Conservation (phyloP, 2,329 filamentous ascomycete genomes). For the Chaetomium strumarium region DNA sequence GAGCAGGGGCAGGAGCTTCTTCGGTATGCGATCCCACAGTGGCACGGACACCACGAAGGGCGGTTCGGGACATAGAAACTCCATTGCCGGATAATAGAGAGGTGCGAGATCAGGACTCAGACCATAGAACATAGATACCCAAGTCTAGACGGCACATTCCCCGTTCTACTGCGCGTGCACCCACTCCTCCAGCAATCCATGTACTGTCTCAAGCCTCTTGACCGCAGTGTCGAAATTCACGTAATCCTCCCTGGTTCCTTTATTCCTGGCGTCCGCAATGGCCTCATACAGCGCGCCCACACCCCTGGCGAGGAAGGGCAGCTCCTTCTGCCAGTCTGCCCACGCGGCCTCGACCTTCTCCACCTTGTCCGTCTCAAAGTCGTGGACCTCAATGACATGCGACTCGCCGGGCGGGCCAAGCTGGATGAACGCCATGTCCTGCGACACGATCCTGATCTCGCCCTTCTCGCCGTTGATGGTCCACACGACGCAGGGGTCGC, state of each 20-base stretch:
- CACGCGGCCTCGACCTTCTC: conserved; percentile 40
- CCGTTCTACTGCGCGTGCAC: not conserved
- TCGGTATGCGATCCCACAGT: conserved; percentile 4
- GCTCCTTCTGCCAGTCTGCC: conserved; percentile 40
- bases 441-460: conserved; percentile 39
- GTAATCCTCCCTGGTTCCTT: conserved; percentile 24
- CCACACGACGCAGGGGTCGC: conserved; percentile 42
- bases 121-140: not conserved
- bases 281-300: conserved; percentile 53
- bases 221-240: conserved; percentile 39
- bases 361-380: conserved; percentile 41
- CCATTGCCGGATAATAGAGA: not conserved
- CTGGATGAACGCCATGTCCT: conserved; percentile 23
- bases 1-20: conserved; percentile 3
- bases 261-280: conserved; percentile 33
- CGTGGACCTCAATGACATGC: conserved; percentile 40
- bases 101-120: not conserved
- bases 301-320: conserved; percentile 40
- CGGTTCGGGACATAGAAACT: not conserved
- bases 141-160: not conserved
- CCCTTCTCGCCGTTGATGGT: conserved; percentile 47
- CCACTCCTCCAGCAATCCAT: conserved; percentile 28
- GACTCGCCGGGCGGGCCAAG: conserved; percentile 30
- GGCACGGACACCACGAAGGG: not conserved
- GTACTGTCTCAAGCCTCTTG: conserved; percentile 42